Base-by-base conservation (phyloP, 768 basidiomycete species). In the Pholiota microspora region DNA sequence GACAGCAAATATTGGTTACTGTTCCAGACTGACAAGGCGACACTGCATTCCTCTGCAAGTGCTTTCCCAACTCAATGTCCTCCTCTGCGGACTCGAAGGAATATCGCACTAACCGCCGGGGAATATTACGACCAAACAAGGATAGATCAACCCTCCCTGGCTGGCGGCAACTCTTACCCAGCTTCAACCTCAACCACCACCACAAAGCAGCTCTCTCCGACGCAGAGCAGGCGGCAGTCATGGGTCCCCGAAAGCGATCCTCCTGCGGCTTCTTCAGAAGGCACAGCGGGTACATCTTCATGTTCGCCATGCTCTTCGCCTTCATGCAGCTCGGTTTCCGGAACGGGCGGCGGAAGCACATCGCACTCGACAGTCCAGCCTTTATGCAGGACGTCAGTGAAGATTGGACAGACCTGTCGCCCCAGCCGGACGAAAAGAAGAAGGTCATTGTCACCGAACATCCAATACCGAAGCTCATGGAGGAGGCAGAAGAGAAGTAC, bases 381-480 rank as follows among this genome's bases (percentile, higher is more conserved):
- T 55, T 54, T 31, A 58, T 59, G 49, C 56, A 55, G 53, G 62
- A 49, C 56, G 54, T 51, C 12, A 59, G 62, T 49, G 60, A 61
- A 36, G 57, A 52, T 36, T 67, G 64, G 57, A 45, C 67, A 12
- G 48, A 62, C 10, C 57, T 57, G 8, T 57, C 36, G 13, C 52
- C 58, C 13, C 40, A 64, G 16, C 51, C 67, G 7, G 62, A 57
- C 9, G 56, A 59, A 16, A 53, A 61, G 53, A 58, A 59, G 38
- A 62, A 57, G 59, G 57, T 59, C 47, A 59, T 59, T 27, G 49
- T 64, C 29, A 40, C 45, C 12, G 68, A 69, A 21, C 93, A 99
- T 67, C 95, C 96, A 5, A 97, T 98, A 58, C 78, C 92, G 0
- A 76, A 73, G 32, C 82, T 98, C 60, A 89, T 98, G 80, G 80